These are phyloP conservation scores for Nicotiana knightiana DNA, from an alignment of 257 asterid species.

Conservation along the genomic window DNA sequence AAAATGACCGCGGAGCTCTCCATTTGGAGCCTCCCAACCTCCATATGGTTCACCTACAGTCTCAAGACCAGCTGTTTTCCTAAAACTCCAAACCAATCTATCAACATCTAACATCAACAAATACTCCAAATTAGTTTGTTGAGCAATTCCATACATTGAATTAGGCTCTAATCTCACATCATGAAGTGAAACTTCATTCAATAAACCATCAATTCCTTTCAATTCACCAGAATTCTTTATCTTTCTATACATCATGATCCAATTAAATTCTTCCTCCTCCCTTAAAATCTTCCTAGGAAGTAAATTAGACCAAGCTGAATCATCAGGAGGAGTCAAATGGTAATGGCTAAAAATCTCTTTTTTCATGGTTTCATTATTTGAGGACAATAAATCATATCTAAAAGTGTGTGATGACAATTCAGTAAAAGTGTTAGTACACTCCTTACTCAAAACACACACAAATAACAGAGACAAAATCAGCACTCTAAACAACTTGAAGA, in stretches of 20 bases:
- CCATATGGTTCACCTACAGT: constrained; percentile 65
- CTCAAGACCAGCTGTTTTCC: constrained; percentile 67
- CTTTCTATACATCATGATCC: constrained; percentile 50
- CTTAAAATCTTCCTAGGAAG: constrained; percentile 59
- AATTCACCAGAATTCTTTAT: constrained; percentile 34
- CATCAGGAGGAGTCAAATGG: constrained; percentile 82
- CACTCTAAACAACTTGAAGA: constrained; percentile 10
- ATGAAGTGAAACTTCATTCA: constrained; percentile 45
- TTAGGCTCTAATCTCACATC: constrained; percentile 62
- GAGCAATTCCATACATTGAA: constrained; percentile 69
- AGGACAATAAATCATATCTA: constrained; percentile 42
- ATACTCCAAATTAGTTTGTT: constrained; percentile 79
- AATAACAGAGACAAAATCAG: constrained; percentile 11
- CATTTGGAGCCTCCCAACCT: constrained; percentile 67
- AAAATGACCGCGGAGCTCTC: constrained; percentile 88
- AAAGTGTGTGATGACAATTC: constrained; percentile 53
- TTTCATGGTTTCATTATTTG: constrained; percentile 56
- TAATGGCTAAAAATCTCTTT: constrained; percentile 47
- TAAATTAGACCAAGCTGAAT: constrained; percentile 58
- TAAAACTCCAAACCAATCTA: constrained; percentile 70
- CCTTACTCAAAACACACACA: constrained; percentile 32
- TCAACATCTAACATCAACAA: constrained; percentile 71
- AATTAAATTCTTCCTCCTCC: constrained; percentile 45
- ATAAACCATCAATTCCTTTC: constrained; percentile 22
- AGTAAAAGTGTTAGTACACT: constrained; percentile 55